Evolutionary conservation across 2,329 filamentous ascomycete genomes (phyloP).

Genomic region (Monosporascus sp.): DNA sequence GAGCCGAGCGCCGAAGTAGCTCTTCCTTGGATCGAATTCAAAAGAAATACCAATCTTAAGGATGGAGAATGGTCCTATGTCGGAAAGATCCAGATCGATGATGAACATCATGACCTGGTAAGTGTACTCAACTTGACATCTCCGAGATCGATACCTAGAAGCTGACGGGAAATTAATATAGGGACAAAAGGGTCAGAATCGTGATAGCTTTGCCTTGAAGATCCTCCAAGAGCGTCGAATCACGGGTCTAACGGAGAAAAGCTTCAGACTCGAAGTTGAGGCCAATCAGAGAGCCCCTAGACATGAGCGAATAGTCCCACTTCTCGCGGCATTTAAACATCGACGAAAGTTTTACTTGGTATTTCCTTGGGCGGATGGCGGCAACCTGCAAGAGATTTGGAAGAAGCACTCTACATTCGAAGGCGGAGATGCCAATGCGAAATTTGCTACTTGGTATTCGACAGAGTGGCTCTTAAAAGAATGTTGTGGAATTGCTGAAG

Average conservation of each 20-base stretch:
- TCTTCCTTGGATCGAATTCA: slow-evolving; percentile 3
- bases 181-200: background rate
- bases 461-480: slow-evolving; percentile 7
- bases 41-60: background rate
- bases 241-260: background rate
- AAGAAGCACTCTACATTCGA: background rate
- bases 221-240: background rate
- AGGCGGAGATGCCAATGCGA: too few species aligned
- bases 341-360: slow-evolving; percentile 5
- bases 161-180: background rate
- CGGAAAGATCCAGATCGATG: slow-evolving; percentile 2
- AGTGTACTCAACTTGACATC: background rate
- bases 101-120: slow-evolving; percentile 7
- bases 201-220: slow-evolving; percentile 5
- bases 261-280: background rate
- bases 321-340: slow-evolving; percentile 10
- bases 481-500: slow-evolving; percentile 9
- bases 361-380: slow-evolving; percentile 6
- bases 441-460: background rate
- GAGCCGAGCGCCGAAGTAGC: background rate
- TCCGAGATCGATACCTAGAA: too few species aligned
- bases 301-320: slow-evolving; percentile 8
- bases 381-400: slow-evolving; percentile 8
- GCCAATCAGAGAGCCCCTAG: slow-evolving; percentile 3
- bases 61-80: background rate